Conservation (phyloP, 345 rosid species). For the Luvunga scandens region DNA sequence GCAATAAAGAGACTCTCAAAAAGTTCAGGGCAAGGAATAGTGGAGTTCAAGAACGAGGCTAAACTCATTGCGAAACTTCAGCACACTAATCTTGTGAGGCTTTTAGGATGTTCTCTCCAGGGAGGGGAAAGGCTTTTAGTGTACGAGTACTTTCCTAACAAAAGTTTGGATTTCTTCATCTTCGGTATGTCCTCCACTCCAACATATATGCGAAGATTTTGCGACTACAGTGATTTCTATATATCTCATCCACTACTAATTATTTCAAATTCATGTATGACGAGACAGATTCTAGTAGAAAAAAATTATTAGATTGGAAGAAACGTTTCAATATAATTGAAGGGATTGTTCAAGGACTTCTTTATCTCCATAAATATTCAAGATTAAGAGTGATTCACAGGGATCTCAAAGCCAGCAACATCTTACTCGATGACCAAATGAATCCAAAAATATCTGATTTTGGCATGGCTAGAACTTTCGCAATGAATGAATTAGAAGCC, state of each 20-base stretch:
- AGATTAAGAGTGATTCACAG: too few relatives aligned
- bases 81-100: slow-evolving; percentile 11
- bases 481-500: too few relatives aligned
- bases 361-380: too few relatives aligned
- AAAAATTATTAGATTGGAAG: rapidly evolving
- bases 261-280: background rate
- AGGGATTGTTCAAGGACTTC: too few relatives aligned
- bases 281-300: background rate
- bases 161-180: background rate
- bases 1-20: too few relatives aligned
- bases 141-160: background rate
- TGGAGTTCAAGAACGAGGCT: slow-evolving; percentile 9
- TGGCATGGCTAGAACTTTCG: too few relatives aligned
- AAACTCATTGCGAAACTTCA: background rate
- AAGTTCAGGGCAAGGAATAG: background rate
- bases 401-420: too few relatives aligned
- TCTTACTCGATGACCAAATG: too few relatives aligned
- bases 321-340: too few relatives aligned
- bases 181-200: background rate
- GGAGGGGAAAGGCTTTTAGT: slow-evolving; percentile 1
- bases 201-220: background rate
- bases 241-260: background rate
- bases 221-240: background rate
- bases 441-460: too few relatives aligned
- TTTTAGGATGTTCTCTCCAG: background rate